Percentiles rank a stretch among this genome's conserved stretches.
Conservation (phyloP, 768 basidiomycete species). For the Agaricus sinodeliciosus region DNA sequence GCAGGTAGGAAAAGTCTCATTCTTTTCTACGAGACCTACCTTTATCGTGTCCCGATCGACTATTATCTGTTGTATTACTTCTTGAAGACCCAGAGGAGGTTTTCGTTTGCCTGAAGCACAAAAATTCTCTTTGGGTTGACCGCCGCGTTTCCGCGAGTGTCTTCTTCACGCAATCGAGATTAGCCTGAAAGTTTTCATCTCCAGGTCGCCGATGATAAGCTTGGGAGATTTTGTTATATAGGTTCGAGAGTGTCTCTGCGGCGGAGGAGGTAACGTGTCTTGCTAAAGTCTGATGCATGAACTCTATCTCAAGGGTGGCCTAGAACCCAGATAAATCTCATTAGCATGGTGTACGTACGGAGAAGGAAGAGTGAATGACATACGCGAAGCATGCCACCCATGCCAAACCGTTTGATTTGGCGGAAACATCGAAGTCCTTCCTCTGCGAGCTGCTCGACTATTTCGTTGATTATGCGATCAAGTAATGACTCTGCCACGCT, state of each 20-base stretch:
- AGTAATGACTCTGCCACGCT: conserved; percentile 73
- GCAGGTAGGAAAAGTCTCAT: not conserved
- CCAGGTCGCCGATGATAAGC: conserved; percentile 83
- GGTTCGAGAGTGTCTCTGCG: conserved; percentile 78
- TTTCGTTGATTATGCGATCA: conserved; percentile 70
- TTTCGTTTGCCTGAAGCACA: conserved; percentile 85
- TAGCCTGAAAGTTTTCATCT: conserved; percentile 79
- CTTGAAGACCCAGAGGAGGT: conserved; percentile 18
- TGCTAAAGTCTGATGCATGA: conserved; percentile 93
- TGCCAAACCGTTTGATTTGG: conserved; percentile 87
- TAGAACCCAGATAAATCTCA: conserved; percentile 23
- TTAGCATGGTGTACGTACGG: not conserved
- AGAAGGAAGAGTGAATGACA: conserved; percentile 21
- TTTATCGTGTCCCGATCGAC: conserved; percentile 7
- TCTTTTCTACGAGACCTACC: conserved; percentile 9
- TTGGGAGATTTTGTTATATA: conserved; percentile 93
- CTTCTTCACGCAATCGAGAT: conserved; percentile 88
- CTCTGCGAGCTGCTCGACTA: conserved; percentile 78
- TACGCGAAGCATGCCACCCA: conserved; percentile 98
- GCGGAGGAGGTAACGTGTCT: conserved; percentile 81
- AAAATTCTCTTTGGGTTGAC: conserved; percentile 89
- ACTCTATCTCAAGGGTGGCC: conserved; percentile 99
- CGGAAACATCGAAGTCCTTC: conserved; percentile 84
- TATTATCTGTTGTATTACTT: conserved; percentile 2
- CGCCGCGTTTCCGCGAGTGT: conserved; percentile 82